phyloP scores from a whole-genome alignment of 306 rosid species.

The Begonia fuchsioides region DNA sequence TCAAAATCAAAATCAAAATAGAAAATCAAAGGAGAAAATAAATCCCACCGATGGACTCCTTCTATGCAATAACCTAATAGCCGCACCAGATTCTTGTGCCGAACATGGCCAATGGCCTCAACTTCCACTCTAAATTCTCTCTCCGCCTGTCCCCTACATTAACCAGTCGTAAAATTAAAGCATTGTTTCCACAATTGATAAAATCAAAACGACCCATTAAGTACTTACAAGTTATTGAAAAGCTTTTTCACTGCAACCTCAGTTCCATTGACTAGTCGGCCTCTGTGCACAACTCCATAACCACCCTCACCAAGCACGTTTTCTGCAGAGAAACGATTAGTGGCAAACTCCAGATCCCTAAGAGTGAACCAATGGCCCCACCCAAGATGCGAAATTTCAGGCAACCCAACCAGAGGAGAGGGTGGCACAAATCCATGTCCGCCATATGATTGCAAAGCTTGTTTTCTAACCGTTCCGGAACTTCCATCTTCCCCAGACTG shows the following conservation, averaged over 20 bases:
- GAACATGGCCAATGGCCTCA: conserved; percentile 90
- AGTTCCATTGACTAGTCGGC: conserved; percentile 59
- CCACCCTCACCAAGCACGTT: conserved; percentile 95
- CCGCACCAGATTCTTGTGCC: conserved; percentile 87
- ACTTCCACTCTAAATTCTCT: conserved; percentile 93
- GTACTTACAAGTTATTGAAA: conserved; percentile 71
- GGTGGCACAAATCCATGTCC: conserved; percentile 5
- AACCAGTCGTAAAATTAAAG: conserved; percentile 10
- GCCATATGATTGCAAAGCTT: conserved; percentile 4
- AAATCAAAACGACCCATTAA: conserved; percentile 3
- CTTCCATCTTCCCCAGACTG: conserved; percentile 58
- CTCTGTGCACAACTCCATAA: conserved; percentile 78
- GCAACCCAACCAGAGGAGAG: conserved; percentile 73
- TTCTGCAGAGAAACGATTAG: conserved; percentile 62
- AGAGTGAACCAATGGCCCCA: conserved; percentile 99
- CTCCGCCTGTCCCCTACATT: conserved; percentile 83
- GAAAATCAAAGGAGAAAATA: background rate
- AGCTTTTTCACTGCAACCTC: conserved; percentile 93
- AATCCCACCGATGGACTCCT: conserved; percentile 72
- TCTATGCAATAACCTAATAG: conserved; percentile 84
- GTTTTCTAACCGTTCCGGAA: conserved; percentile 33
- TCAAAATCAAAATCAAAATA: conserved; percentile 1
- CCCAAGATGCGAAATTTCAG: conserved; percentile 88
- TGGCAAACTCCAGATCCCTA: conserved; percentile 83
- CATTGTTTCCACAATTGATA: conserved; percentile 2